These are phyloP conservation scores for Starmerella khaoyaiensis DNA, from an alignment of 805 yeast species.

Conservation along the genomic window DNA sequence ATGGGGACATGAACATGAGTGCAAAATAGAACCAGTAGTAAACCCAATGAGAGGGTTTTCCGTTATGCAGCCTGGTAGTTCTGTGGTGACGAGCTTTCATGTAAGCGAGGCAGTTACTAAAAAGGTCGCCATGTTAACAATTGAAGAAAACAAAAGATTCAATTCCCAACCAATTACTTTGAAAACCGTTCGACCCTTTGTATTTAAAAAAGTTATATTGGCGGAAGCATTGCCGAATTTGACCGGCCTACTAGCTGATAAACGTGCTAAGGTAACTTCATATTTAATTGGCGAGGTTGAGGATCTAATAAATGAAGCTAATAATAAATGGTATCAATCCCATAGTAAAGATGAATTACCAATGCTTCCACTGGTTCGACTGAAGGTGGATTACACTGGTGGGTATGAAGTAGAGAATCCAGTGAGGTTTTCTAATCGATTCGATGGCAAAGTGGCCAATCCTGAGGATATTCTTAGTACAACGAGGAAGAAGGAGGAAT, in stretches of 20 bases:
- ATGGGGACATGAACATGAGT: constrained; percentile 99
- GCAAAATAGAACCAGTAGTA: constrained; percentile 52
- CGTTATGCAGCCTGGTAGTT: constrained; percentile 85
- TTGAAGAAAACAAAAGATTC: constrained; percentile 42
- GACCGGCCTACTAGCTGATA: constrained; percentile 34
- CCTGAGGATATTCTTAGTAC: constrained; percentile 73
- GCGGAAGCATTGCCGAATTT: constrained; percentile 29
- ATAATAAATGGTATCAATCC: constrained; percentile 32
- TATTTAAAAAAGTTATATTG: constrained; percentile 52
- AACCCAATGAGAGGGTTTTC: constrained; percentile 51
- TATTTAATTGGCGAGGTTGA: constrained; percentile 57
- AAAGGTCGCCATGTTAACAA: constrained; percentile 55
- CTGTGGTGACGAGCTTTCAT: constrained; percentile 79
- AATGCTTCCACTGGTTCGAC: constrained; percentile 57
- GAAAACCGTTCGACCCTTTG: constrained; percentile 69
- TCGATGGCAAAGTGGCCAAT: constrained; percentile 85
- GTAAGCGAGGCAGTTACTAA: constrained; percentile 74
- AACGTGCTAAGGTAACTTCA: constrained; percentile 39
- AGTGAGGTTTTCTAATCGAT: constrained; percentile 73
- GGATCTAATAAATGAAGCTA: constrained; percentile 47
- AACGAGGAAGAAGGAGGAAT: constrained; percentile 33
- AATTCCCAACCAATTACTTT: constrained; percentile 48
- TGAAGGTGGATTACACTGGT: constrained; percentile 79
- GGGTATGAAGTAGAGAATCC: constrained; percentile 89
- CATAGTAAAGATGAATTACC: constrained; percentile 38